Percentiles rank a stretch among this genome's conserved stretches.
phyloP scores from a whole-genome alignment of 305 asterid genomes.

The Andrographis paniculata region DNA sequence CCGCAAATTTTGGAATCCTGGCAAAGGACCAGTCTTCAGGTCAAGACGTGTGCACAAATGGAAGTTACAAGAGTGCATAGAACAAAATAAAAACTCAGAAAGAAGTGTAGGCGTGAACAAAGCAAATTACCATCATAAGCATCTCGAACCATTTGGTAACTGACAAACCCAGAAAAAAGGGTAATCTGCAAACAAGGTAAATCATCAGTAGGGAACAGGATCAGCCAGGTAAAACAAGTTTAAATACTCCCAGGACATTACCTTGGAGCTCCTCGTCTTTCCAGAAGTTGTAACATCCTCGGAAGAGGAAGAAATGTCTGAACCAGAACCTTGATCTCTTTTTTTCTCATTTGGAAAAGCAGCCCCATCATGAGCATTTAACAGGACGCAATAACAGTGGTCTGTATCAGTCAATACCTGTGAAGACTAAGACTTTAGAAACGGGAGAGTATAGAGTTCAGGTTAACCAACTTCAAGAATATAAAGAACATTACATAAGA shows the following conservation, averaged over 20 bases:
- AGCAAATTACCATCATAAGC: slow-evolving; percentile 75
- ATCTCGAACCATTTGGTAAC: slow-evolving; percentile 90
- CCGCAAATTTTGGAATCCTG: neutral
- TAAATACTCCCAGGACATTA: slow-evolving; percentile 17
- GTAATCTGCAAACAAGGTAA: slow-evolving; percentile 53
- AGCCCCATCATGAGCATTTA: slow-evolving; percentile 83
- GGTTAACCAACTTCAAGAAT: neutral
- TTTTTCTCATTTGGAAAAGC: slow-evolving; percentile 62
- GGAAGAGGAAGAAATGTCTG: slow-evolving; percentile 33
- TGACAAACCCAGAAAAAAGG: slow-evolving; percentile 84
- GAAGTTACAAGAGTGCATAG: no score
- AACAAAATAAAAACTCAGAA: neutral
- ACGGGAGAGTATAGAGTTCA: neutral
- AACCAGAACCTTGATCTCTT: slow-evolving; percentile 25
- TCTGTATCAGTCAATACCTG: slow-evolving; percentile 96
- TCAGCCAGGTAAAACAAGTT: slow-evolving; percentile 6
- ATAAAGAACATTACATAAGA: neutral
- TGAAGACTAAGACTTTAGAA: slow-evolving; percentile 16
- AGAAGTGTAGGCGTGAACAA: neutral
- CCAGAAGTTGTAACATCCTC: slow-evolving; percentile 39
- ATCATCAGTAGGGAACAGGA: slow-evolving; percentile 10
- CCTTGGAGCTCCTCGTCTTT: slow-evolving; percentile 65
- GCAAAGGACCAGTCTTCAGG: neutral
- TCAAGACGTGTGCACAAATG: neutral
- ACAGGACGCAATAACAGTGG: slow-evolving; percentile 91